Evolutionary conservation across 495 filamentous ascomycete genomes (phyloP).

Genomic region (Neurospora sp.): DNA sequence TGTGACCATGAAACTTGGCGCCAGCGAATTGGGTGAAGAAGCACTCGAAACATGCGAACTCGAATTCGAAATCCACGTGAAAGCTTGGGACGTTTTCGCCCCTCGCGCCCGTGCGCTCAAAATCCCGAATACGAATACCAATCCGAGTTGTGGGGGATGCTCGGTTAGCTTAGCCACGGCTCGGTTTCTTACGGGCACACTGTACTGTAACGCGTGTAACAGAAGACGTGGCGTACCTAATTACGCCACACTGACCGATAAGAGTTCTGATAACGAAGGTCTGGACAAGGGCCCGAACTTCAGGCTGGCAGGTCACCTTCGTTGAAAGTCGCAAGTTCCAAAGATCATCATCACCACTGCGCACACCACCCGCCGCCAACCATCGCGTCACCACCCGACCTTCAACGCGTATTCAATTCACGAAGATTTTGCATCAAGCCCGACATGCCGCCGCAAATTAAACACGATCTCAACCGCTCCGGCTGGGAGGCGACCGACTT

Average conservation of each 20-base stretch:
- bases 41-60: not conserved
- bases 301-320: not conserved
- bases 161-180: not conserved
- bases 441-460: slow-evolving; percentile 56
- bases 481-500: slow-evolving; percentile 92
- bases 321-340: not conserved
- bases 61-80: slow-evolving; percentile 3
- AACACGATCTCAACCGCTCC: slow-evolving; percentile 92
- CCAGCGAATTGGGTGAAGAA: not conserved
- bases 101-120: not conserved
- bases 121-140: slow-evolving; percentile 7
- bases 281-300: not conserved
- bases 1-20: not conserved
- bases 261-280: slow-evolving; percentile 2
- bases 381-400: not conserved
- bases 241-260: not conserved
- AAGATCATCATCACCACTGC: slow-evolving; percentile 1
- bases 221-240: not conserved
- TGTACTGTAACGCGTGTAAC: not conserved
- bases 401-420: not conserved
- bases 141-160: not conserved
- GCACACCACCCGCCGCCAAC: not conserved
- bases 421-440: not conserved
- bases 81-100: not conserved
- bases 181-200: not conserved